Evolutionary conservation across 1,284 basidiomycete species (phyloP), one percentile per base, ranked within the genome.

Genomic region (Termitomyces sp.): DNA sequence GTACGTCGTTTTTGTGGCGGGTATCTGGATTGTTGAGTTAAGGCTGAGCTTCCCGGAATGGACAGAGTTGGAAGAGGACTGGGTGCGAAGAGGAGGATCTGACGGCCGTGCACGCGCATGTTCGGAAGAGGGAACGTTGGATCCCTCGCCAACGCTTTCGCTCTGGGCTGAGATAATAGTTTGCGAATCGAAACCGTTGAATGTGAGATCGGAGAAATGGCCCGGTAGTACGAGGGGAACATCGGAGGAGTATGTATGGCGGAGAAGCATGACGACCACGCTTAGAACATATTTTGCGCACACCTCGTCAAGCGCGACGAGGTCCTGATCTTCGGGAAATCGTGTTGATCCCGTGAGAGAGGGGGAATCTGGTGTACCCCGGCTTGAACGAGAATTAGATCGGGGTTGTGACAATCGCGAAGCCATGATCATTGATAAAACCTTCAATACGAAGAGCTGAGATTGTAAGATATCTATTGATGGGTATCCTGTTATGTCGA

Each of bases 391-490:
- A 28, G 79, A 77, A 40, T 62, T 68, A 9, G 77, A 68, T 15
- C 73, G 70, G 15, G 67, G 67, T 52, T 73, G 64, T 21, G 68
- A 72, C 89, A 90, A 94, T 45, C 90, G 86, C 21, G 89, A 85
- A 10, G 90, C 83, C 76, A 97, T 82, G 58, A 82, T 83, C 66
- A 81, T 79, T 34, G 88, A 82, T 17, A 98, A 73, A 40, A 96
- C 84, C 70, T 96, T 93, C 61, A 97, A 78, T 30, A 97, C 72
- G 64, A 93, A 93, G 1, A 97, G 78, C 68, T 96, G 92, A 0
- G 94, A 96, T 65, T 96, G 92, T 7, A 96, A 79, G 50, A 88
- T 80, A 59, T 92, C 87, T 24, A 90, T 75, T 0, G 84, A 77
- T 56, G 81, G 75, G 56, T 79, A 75, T 46, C 79, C 77, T 39